These are phyloP conservation scores for Malus hybrid DNA, from an alignment of 331 rosid genomes.

Conservation along the genomic window DNA sequence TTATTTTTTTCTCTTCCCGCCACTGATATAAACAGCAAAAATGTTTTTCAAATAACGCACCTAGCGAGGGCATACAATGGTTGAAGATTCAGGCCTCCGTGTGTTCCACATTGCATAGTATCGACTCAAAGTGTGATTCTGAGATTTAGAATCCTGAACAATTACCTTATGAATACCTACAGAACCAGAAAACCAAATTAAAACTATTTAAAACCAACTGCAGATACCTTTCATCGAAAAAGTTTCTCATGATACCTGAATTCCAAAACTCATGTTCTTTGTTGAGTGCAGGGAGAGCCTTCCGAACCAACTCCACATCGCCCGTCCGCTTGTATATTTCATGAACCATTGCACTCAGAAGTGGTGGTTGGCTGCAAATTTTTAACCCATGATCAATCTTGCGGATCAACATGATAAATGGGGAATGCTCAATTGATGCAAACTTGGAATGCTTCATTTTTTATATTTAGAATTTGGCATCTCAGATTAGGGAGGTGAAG, in stretches of 20 bases:
- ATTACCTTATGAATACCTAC: slow-evolving; percentile 64
- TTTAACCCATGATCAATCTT: background rate
- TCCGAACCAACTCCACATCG: slow-evolving; percentile 50
- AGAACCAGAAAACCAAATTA: background rate
- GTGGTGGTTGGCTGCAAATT: slow-evolving; percentile 91
- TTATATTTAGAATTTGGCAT: too few relatives aligned
- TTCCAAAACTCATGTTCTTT: slow-evolving; percentile 69
- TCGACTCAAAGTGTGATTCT: slow-evolving; percentile 49
- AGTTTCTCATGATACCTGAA: slow-evolving; percentile 29
- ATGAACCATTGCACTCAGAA: slow-evolving; percentile 80
- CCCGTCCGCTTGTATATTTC: slow-evolving; percentile 62
- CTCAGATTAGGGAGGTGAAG: too few relatives aligned
- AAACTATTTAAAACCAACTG: background rate
- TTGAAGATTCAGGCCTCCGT: slow-evolving; percentile 82
- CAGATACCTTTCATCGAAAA: background rate
- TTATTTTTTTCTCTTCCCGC: background rate
- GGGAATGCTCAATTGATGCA: too few relatives aligned
- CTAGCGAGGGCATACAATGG: slow-evolving; percentile 30
- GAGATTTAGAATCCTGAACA: slow-evolving; percentile 46
- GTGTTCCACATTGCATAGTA: slow-evolving; percentile 90
- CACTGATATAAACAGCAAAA: background rate
- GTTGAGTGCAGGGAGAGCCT: slow-evolving; percentile 60
- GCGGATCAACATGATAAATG: background rate
- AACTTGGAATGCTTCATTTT: too few relatives aligned
- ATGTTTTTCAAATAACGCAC: background rate